Evolutionary conservation across 2,329 filamentous ascomycete genomes (phyloP), one percentile per base, ranked within the genome.

Genomic region (Curvularia eragrostidis): DNA sequence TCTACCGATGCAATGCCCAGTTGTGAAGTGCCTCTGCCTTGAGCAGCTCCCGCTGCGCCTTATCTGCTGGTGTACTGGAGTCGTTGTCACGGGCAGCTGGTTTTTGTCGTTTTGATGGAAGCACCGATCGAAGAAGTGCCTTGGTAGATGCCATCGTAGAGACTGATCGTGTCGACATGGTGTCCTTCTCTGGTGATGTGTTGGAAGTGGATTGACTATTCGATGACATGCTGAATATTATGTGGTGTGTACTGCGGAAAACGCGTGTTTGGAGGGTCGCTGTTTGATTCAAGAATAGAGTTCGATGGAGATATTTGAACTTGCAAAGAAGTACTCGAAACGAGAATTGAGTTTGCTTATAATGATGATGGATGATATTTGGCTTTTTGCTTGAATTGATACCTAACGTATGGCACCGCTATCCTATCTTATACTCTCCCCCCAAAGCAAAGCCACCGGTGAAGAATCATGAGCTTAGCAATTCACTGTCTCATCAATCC

Each of bases 91-190:
- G 38, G 4, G 9, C 43, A 7, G n/a, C 9, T 19, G 26, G 7
- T 5, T 18, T 19, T 6, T 18, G 3, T 30, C 43, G 43, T n/a
- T 53, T 66, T 8, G 59, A 64, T n/a, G 59, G 59, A 8, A 68
- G 60, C 15, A 71, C 55, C 1, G 63, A 67, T 36, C 65, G 62
- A 18, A 75, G 58, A 5, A 73, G 56, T 2, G 63, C 53, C 9
- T 68, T 69, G 7, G 64, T 67, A 7, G 70, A 69, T 12, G 64
- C 44, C 23, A 66, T 64, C 19, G 70, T 71, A 18, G 70, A 72
- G 49, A 58, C 64, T 8, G 69, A 69, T 23, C 23, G 62, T 4
- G 60, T 62, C 1, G 71, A 74, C 42, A 58, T 46, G 15, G 53
- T 32, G 32, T 67, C 64, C 12, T 56, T 63, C 15, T 64, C 52